Conservation (phyloP, 2,329 filamentous ascomycete genomes). For the Arthrocladium fulminans region DNA sequence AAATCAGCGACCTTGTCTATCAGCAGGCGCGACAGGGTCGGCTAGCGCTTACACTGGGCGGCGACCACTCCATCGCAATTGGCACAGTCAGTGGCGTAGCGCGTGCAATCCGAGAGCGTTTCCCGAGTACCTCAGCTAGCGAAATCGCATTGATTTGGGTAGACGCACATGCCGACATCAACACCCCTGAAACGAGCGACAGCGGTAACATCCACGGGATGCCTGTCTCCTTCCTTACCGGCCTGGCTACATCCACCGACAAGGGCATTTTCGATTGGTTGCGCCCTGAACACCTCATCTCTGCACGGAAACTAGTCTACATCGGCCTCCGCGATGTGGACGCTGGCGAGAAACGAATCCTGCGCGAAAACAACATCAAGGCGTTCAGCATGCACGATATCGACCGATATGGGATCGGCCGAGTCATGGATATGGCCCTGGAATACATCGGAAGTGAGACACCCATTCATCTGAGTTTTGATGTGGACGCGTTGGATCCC, state of each 20-base stretch:
- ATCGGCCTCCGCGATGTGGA: slow-evolving; percentile 93
- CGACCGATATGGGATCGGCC: slow-evolving; percentile 88
- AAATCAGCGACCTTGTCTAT: slow-evolving; percentile 78
- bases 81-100: slow-evolving; percentile 83
- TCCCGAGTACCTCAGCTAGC: slow-evolving; percentile 45
- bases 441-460: slow-evolving; percentile 90
- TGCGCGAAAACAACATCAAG: slow-evolving; percentile 82
- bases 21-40: slow-evolving; percentile 72
- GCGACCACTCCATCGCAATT: slow-evolving; percentile 94
- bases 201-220: slow-evolving; percentile 97
- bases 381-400: slow-evolving; percentile 99
- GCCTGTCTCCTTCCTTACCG: slow-evolving; percentile 87
- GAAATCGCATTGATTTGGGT: slow-evolving; percentile 98
- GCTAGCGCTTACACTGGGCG: slow-evolving; percentile 84
- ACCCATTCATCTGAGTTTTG: slow-evolving; percentile 93
- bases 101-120: slow-evolving; percentile 73
- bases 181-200: slow-evolving; percentile 80
- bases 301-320: slow-evolving; percentile 81
- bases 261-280: slow-evolving; percentile 88
- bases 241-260: slow-evolving; percentile 66
- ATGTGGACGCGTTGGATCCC: slow-evolving; percentile 92
- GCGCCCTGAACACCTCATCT: slow-evolving; percentile 50
- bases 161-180: slow-evolving; percentile 96
- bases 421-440: slow-evolving; percentile 96
- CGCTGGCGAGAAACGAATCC: slow-evolving; percentile 81